Conservation (phyloP, 2,329 filamentous ascomycete genomes). For the Aureobasidium subglaciale region DNA sequence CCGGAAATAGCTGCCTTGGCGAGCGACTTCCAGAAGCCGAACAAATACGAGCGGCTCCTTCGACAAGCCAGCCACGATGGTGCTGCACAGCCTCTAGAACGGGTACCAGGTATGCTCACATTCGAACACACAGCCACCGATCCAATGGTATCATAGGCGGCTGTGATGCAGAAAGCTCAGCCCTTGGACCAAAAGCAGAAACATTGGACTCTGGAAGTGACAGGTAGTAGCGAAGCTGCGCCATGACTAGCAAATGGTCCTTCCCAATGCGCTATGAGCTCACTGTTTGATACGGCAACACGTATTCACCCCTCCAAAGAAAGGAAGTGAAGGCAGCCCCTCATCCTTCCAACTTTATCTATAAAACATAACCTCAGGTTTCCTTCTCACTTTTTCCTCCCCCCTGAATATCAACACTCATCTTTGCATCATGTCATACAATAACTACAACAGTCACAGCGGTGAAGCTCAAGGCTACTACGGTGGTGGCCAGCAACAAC, state of each 20-base stretch:
- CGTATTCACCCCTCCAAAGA: background rate
- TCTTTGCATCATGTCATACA: background rate
- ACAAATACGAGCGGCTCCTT: background rate
- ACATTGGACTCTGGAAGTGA: background rate
- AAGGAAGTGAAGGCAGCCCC: background rate
- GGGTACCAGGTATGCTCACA: background rate
- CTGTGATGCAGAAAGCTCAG: background rate
- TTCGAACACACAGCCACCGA: slow-evolving; percentile 2
- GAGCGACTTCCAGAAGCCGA: background rate
- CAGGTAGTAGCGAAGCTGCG: background rate
- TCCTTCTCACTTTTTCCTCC: background rate
- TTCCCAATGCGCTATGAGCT: slow-evolving; percentile 8
- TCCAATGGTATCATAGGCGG: background rate
- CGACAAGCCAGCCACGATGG: background rate
- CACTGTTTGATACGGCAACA: slow-evolving; percentile 3
- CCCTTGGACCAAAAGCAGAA: background rate
- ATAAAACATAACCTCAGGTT: background rate
- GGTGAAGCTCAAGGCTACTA: slow-evolving; percentile 18
- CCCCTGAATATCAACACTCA: background rate
- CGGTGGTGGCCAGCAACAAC: slow-evolving; percentile 20
- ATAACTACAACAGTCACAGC: slow-evolving; percentile 12
- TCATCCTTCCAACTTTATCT: background rate
- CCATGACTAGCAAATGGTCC: slow-evolving; percentile 10
- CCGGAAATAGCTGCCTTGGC: background rate
- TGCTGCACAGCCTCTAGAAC: slow-evolving; percentile 1